Percentiles rank a stretch among this genome's conserved stretches.
phyloP scores from a whole-genome alignment of 441 rosid genomes.

The Mallotus repandus region DNA sequence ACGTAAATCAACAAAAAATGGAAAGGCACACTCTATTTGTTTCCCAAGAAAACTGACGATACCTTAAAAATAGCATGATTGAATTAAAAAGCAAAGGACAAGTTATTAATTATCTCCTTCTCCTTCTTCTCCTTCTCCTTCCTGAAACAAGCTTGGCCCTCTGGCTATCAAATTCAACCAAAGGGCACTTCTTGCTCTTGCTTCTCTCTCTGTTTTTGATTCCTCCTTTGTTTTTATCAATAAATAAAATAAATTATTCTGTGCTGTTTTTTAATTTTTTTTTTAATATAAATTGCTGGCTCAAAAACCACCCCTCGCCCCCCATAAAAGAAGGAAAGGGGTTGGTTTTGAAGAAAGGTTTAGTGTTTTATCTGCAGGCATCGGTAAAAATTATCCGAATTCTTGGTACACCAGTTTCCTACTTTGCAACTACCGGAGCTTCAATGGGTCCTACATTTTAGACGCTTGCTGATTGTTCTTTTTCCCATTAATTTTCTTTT shows the following conservation, averaged over 20 bases:
- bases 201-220: background rate
- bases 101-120: constrained; percentile 9
- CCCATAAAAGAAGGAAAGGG: background rate
- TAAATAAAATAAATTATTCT: background rate
- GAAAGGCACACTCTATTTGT: background rate
- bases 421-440: constrained; percentile 4
- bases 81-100: constrained; percentile 1
- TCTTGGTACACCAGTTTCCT: constrained; percentile 8
- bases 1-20: background rate
- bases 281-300: too few relatives aligned
- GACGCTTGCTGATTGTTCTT: background rate
- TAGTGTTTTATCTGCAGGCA: background rate
- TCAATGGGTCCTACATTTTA: background rate
- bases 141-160: constrained; percentile 27
- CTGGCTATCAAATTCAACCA: constrained; percentile 29
- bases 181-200: constrained; percentile 18
- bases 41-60: background rate
- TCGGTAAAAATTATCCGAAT: background rate
- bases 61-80: constrained; percentile 59
- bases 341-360: background rate
- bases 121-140: constrained; percentile 32
- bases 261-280: background rate
- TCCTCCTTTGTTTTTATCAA: background rate
- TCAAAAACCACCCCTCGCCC: background rate
- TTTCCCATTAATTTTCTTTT: too few relatives aligned